Evolutionary conservation across 305 asterid genomes (phyloP).

Genomic region (Fraxinus sp.): DNA sequence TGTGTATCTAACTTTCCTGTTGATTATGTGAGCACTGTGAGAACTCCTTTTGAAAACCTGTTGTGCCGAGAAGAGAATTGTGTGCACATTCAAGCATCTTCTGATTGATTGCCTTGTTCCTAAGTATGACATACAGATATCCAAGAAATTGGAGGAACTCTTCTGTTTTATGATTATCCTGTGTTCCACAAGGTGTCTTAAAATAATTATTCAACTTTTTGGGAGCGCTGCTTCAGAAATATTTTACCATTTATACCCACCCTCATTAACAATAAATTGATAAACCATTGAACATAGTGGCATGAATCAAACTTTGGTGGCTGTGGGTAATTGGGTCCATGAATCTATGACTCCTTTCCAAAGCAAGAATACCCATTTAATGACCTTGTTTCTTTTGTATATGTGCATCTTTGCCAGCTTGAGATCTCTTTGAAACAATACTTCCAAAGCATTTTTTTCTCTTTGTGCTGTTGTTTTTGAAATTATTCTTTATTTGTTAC

Average conservation of each 20-base stretch:
- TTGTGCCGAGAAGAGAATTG: conserved; percentile 9
- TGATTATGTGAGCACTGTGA: neutral
- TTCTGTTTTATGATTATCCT: neutral
- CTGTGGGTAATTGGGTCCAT: neutral
- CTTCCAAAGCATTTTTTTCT: neutral
- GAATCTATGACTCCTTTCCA: neutral
- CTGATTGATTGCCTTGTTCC: neutral
- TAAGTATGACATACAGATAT: neutral
- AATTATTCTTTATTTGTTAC: neutral
- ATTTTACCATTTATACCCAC: neutral
- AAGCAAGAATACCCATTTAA: neutral
- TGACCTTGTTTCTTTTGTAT: neutral
- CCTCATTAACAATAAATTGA: neutral
- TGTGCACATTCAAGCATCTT: conserved; percentile 10
- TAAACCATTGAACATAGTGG: neutral
- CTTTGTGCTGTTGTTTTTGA: neutral
- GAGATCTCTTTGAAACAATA: neutral
- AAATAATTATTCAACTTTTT: neutral
- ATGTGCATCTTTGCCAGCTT: neutral
- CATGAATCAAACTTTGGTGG: neutral
- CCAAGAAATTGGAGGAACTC: neutral
- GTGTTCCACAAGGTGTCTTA: neutral
- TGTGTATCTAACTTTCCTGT: neutral
- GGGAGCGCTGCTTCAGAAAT: neutral
- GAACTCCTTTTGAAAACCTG: neutral